phyloP scores from a whole-genome alignment of 371 early-diverging fungal species.

The Apophysomyces variabilis region DNA sequence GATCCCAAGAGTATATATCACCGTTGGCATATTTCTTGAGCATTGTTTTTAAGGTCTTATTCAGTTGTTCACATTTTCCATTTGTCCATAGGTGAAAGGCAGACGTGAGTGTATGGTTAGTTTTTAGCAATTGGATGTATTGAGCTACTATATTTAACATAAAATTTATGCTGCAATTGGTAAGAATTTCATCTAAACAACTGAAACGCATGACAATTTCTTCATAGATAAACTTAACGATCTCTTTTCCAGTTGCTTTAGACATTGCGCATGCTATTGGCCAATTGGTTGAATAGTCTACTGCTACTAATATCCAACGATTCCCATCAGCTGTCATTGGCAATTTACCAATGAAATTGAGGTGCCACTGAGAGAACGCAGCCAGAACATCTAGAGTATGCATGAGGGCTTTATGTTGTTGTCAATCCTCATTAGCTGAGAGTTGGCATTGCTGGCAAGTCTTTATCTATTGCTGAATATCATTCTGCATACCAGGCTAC shows the following conservation, averaged over 20 bases:
- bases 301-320: slow-evolving; percentile 33
- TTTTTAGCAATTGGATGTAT: no score
- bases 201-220: no score
- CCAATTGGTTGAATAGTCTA: slow-evolving; percentile 50
- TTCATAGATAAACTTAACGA: no score
- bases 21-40: no score
- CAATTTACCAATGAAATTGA: slow-evolving; percentile 31
- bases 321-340: slow-evolving; percentile 23
- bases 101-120: no score
- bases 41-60: no score
- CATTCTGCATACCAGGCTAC: slow-evolving; percentile 33
- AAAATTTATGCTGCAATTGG: no score
- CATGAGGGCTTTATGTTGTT: slow-evolving; percentile 23
- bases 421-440: background rate
- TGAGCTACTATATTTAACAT: no score
- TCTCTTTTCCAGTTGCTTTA: slow-evolving; percentile 29
- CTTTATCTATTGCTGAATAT: slow-evolving; percentile 20
- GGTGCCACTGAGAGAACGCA: slow-evolving; percentile 29
- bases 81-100: no score
- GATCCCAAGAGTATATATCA: no score
- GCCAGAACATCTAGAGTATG: background rate
- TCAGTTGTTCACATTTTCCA: no score
- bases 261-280: slow-evolving; percentile 36
- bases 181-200: no score
- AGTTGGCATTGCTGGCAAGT: slow-evolving; percentile 32